These are phyloP conservation scores for Prunus fruticosa DNA, from an alignment of 306 rosid genomes.

Conservation along the genomic window DNA sequence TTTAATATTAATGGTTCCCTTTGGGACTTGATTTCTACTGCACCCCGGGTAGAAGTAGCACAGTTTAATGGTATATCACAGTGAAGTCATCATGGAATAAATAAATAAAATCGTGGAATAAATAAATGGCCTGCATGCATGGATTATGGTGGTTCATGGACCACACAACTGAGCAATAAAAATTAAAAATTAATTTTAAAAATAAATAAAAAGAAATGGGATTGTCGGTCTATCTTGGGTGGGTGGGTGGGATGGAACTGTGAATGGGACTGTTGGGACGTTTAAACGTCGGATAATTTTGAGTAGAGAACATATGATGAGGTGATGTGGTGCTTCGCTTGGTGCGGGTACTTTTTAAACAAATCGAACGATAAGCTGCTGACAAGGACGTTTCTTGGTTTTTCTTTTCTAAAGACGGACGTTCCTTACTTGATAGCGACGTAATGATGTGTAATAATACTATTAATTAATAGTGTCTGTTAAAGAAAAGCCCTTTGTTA, in stretches of 20 bases:
- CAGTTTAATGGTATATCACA: too few species aligned
- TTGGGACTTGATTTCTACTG: neutral
- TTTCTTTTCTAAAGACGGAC: too few species aligned
- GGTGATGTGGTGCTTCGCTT: constrained; percentile 28
- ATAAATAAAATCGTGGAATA: too few species aligned
- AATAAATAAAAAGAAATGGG: neutral
- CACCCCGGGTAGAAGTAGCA: neutral
- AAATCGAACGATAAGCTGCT: constrained; percentile 34
- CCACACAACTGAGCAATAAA: neutral
- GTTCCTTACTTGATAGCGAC: too few species aligned
- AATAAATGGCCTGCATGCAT: neutral
- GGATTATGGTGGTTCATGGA: neutral
- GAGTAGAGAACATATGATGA: constrained; percentile 5
- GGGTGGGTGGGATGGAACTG: neutral
- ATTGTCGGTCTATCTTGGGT: neutral
- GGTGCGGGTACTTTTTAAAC: constrained; percentile 1
- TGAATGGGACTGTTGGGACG: neutral
- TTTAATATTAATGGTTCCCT: neutral
- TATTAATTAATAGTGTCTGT: too few species aligned
- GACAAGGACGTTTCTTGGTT: constrained; percentile 1
- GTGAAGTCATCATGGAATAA: too few species aligned
- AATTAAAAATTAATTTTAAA: neutral
- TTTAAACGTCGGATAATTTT: constrained; percentile 35
- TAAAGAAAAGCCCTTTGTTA: too few species aligned
- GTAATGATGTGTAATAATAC: too few species aligned